Conservation (phyloP, 768 basidiomycete species). For the Suillus subalutaceus region DNA sequence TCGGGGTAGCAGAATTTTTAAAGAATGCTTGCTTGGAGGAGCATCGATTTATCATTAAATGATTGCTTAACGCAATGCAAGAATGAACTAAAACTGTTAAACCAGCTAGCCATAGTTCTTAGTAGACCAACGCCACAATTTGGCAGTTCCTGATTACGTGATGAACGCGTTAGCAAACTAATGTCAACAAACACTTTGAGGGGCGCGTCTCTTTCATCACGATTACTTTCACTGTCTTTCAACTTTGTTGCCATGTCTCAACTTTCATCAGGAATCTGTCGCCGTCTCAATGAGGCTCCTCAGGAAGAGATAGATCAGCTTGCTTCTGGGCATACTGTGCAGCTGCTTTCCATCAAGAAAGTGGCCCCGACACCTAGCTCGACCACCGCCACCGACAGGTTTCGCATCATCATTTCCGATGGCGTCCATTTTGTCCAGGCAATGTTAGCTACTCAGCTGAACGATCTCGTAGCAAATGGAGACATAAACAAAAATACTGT, state of each 20-base stretch:
- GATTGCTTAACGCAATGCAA: background rate
- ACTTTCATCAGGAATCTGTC: conserved; percentile 62
- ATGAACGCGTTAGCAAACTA: conserved; percentile 15
- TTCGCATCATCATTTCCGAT: conserved; percentile 88
- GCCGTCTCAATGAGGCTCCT: conserved; percentile 47
- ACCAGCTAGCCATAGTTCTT: too few species aligned
- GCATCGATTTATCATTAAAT: background rate
- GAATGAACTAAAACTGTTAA: background rate
- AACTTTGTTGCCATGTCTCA: conserved; percentile 39
- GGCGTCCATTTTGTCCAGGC: conserved; percentile 85
- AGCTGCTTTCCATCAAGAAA: conserved; percentile 84
- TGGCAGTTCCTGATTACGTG: conserved; percentile 8
- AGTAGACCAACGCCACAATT: too few species aligned
- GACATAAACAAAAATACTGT: conserved; percentile 67
- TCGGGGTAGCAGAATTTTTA: too few species aligned
- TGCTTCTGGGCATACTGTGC: conserved; percentile 55
- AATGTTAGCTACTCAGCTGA: conserved; percentile 94
- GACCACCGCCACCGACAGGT: conserved; percentile 51
- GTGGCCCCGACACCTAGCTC: conserved; percentile 46
- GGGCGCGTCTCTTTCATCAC: conserved; percentile 4
- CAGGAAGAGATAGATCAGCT: conserved; percentile 30
- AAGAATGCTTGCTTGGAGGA: background rate
- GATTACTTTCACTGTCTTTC: background rate
- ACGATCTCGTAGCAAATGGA: conserved; percentile 67
- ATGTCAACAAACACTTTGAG: conserved; percentile 11